phyloP scores from a whole-genome alignment of 179 eudicot species.

The Corrigiola litoralis region DNA sequence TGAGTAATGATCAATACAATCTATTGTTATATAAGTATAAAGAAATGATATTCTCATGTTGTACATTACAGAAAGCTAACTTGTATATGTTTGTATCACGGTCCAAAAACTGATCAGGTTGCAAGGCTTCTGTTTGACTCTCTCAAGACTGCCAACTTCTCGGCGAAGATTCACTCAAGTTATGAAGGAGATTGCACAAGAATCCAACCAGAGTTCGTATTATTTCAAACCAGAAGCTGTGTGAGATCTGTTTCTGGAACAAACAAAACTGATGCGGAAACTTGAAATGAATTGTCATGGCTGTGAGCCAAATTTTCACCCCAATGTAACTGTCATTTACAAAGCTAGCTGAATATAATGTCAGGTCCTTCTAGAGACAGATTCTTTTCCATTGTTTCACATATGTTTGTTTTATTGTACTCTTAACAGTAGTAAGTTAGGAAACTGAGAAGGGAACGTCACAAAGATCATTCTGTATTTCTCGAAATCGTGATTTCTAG shows the following conservation, averaged over 20 bases:
- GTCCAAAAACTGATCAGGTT: slow-evolving; percentile 15
- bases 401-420: background rate
- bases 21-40: background rate
- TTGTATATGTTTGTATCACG: background rate
- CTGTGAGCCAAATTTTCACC: too few relatives aligned
- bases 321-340: too few relatives aligned
- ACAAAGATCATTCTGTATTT: background rate
- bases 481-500: background rate
- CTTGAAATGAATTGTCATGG: background rate
- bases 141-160: slow-evolving; percentile 38
- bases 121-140: slow-evolving; percentile 35
- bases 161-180: slow-evolving; percentile 27
- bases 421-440: background rate
- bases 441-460: background rate
- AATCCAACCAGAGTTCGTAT: slow-evolving; percentile 12
- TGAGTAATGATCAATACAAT: background rate
- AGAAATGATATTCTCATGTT: background rate
- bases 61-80: background rate
- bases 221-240: slow-evolving; percentile 18
- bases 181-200: slow-evolving; percentile 23
- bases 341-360: too few relatives aligned
- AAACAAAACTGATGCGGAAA: background rate
- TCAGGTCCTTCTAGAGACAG: too few relatives aligned
- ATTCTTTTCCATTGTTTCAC: background rate
- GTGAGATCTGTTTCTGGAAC: slow-evolving; percentile 5